phyloP scores from a whole-genome alignment of 148 eudicot species.

The Polygonum maritimum region DNA sequence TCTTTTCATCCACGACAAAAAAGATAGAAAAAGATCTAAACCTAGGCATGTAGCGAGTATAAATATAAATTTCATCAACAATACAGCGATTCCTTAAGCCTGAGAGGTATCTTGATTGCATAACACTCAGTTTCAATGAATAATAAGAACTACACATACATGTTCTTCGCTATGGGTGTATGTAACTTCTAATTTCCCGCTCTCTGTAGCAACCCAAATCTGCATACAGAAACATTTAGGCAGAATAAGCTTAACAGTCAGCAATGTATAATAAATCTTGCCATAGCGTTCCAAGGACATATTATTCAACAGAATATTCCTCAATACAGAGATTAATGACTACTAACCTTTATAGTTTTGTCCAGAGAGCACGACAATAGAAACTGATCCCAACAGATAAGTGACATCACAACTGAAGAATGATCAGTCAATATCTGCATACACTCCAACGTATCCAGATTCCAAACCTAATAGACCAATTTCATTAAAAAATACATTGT shows the following conservation, averaged over 20 bases:
- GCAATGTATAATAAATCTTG: background rate
- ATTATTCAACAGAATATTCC: background rate
- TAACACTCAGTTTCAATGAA: background rate
- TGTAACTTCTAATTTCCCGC: conserved; percentile 84
- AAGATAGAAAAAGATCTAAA: background rate
- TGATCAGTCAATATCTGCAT: conserved; percentile 77
- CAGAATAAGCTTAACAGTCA: background rate
- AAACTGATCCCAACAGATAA: conserved; percentile 97
- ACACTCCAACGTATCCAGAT: conserved; percentile 86
- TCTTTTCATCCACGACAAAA: background rate
- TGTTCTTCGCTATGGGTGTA: conserved; percentile 82
- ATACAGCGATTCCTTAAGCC: background rate
- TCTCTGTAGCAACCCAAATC: conserved; percentile 84
- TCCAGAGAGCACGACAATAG: conserved; percentile 83
- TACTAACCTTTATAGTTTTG: conserved; percentile 69
- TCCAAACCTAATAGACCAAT: conserved; percentile 62
- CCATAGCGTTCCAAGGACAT: background rate
- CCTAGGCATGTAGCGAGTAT: background rate
- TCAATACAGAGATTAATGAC: background rate
- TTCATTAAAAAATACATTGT: background rate
- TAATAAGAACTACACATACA: conserved; percentile 33
- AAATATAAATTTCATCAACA: background rate
- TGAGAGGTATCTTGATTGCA: background rate
- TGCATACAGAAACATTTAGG: conserved; percentile 24
- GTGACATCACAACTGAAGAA: conserved; percentile 81